Evolutionary conservation across 179 eudicot species (phyloP), one percentile per base, ranked within the genome.

Genomic region (Nepenthes alata): DNA sequence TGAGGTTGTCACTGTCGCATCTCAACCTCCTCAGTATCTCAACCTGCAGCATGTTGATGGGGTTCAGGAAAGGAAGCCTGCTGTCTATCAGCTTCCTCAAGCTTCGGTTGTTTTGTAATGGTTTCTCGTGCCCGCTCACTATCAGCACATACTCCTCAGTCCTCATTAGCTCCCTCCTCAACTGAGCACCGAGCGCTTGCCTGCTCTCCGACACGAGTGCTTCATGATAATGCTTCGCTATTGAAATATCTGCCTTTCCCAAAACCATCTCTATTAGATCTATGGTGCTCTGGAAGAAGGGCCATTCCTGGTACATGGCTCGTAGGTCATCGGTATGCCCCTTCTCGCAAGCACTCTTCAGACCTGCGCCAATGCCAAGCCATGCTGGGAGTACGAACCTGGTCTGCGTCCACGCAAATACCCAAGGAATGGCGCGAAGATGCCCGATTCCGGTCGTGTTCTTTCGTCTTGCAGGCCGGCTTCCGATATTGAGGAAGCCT

Each of bases 371-470:
- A 51, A 90, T 90, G 51, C 96, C 97, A 7, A 88, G 96, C 97
- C 97, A 88, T 56, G 96, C 80, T 9, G 97, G 97, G 49, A 91
- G 90, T 41, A 83, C 86, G 57, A 88, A 84, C 50, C 97, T 64
- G 3, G 97, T 88, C 62, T 88, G 97, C 38, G 97, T 91, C 97
- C 94, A 88, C 2, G 97, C 96, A 48, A 91, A 91, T 8, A 91
- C 59, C 97, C 96, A 91, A 35, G 97, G 97, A 11, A 88, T 88
- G 44, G 96, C 94, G 0, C 96, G 83, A 35, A 91, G 88, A 61
- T 82, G 79, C 1, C 83, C 84, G 3, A 88, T 88, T 15, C 81
- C 96, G n/a, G 64, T 73, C 4, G 88, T 51, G 67, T 72, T 66
- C 74, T 88, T 91, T 47, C 97, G 65, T 65, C 82, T 77, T 5